A percentile compares a stretch with the other conserved stretches of the same genome.
Evolutionary conservation across 1,139 yeast species (phyloP).

Genomic region (Blastobotrys elegans): DNA sequence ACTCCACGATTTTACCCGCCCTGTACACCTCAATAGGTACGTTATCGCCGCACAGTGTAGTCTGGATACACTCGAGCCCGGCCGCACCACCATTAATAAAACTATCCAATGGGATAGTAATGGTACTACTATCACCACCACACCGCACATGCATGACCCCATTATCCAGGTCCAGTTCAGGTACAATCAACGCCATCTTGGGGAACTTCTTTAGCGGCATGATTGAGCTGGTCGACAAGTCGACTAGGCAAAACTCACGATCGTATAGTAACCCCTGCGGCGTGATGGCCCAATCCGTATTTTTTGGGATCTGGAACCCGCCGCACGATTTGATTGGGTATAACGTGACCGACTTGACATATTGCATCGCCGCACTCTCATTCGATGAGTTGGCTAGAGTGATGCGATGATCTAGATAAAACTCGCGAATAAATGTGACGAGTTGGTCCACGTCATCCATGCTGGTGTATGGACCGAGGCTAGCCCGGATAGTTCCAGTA

Average conservation of each 20-base stretch:
- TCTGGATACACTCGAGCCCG: conserved; percentile 13
- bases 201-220: conserved; percentile 33
- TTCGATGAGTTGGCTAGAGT: background rate
- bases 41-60: conserved; percentile 15
- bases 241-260: conserved; percentile 37
- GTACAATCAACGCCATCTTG: conserved; percentile 34
- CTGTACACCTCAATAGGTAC: conserved; percentile 19
- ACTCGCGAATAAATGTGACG: conserved; percentile 27
- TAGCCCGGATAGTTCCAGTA: conserved; percentile 40
- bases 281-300: conserved; percentile 30
- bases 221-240: conserved; percentile 26
- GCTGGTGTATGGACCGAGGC: conserved; percentile 40
- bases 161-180: conserved; percentile 23
- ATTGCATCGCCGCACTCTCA: conserved; percentile 3
- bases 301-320: conserved; percentile 30
- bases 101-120: conserved; percentile 15
- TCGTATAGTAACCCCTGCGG: conserved; percentile 37
- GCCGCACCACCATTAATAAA: conserved; percentile 4
- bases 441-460: conserved; percentile 33
- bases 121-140: background rate
- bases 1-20: conserved; percentile 23
- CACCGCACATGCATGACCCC: conserved; percentile 6
- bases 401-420: conserved; percentile 18
- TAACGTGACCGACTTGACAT: conserved; percentile 8
- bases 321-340: conserved; percentile 42